phyloP scores from a whole-genome alignment of 1,284 basidiomycete species.

The Ustilago lituana region DNA sequence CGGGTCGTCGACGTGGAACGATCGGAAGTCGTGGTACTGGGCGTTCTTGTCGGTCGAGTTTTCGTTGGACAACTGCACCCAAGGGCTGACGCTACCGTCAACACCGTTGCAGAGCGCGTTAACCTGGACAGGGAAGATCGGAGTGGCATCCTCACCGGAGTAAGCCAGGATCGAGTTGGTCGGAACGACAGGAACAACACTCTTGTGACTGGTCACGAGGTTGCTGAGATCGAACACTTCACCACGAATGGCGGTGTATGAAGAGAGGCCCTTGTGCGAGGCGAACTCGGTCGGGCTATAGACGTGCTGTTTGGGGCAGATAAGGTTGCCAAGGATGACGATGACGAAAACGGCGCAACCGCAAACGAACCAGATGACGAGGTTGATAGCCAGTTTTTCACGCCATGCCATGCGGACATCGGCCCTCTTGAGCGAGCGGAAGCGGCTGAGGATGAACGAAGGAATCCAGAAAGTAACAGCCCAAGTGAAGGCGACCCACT shows the following conservation, averaged over 20 bases:
- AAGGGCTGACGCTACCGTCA: constrained; percentile 82
- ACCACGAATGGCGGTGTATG: constrained; percentile 84
- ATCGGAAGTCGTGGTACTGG: constrained; percentile 93
- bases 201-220: constrained; percentile 71
- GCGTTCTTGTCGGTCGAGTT: constrained; percentile 81
- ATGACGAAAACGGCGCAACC: constrained; percentile 90
- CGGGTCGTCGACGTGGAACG: constrained; percentile 77
- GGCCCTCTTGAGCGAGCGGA: constrained; percentile 90
- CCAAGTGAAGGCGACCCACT: constrained; percentile 90
- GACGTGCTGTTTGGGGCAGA: constrained; percentile 94
- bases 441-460: constrained; percentile 75
- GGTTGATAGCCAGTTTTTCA: constrained; percentile 93
- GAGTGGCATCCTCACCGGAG: constrained; percentile 79
- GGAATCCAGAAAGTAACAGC: constrained; percentile 93
- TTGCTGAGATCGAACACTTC: constrained; percentile 84
- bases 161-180: constrained; percentile 81
- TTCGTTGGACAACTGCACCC: constrained; percentile 79
- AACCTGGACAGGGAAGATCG: constrained; percentile 95
- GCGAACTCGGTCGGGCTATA: constrained; percentile 81
- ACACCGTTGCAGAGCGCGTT: constrained; percentile 91
- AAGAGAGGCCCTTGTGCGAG: constrained; percentile 77
- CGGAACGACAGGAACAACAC: constrained; percentile 79
- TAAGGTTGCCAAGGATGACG: constrained; percentile 83
- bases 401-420: constrained; percentile 96
- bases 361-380: constrained; percentile 93